Base-by-base conservation (phyloP, 2,329 filamentous ascomycete genomes). In the Aschersonia sp. region DNA sequence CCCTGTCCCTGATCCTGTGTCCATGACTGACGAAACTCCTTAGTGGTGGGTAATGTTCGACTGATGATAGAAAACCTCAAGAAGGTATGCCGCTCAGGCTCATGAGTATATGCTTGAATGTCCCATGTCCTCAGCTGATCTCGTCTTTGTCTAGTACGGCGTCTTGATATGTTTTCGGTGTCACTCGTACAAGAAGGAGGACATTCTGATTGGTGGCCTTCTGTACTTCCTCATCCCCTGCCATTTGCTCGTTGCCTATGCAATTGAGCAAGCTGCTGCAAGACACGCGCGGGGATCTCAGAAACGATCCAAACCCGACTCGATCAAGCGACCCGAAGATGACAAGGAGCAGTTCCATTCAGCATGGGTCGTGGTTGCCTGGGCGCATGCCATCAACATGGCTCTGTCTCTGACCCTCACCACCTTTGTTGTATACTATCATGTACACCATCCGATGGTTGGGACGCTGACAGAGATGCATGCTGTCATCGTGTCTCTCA, bases 1-100 rank as follows among this genome's bases (percentile, higher is more conserved):
- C 20, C 20, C 20, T 20, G 20, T 20, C 20, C 20, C 20, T 20
- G 20, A 20, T 12, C 2, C 35, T 12, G 35, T 38, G 35, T 12
- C 20, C 12, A 9, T 38, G 30, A 38, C 41, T 47, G 35, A 43
- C 40, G n/a, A 5, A 5, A 12, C 46, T 43, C 20, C 20, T 40
- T 51, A 89, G 87, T 97, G 59, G 88, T 91, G 45, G 92, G 89
- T 58, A 98, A 98, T 62, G 67, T 98, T 46, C 82, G 92, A 53
- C 74, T 98, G 58, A 87, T 97, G 70, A 89, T 98, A 60, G 92
- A 97, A 66, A 98, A 98, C 61, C 87, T 91, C 56, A 86, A 91
- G 71, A 96, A 96, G 75, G 86, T 87, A 61, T 12, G 35, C 20
- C 20, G 20, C 20, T 20, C 20, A 20, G 20, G 20, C 20, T 20